These are phyloP conservation scores for Chrysoporthe puriensis DNA, from an alignment of 2,329 filamentous ascomycete genomes.

Conservation along the genomic window DNA sequence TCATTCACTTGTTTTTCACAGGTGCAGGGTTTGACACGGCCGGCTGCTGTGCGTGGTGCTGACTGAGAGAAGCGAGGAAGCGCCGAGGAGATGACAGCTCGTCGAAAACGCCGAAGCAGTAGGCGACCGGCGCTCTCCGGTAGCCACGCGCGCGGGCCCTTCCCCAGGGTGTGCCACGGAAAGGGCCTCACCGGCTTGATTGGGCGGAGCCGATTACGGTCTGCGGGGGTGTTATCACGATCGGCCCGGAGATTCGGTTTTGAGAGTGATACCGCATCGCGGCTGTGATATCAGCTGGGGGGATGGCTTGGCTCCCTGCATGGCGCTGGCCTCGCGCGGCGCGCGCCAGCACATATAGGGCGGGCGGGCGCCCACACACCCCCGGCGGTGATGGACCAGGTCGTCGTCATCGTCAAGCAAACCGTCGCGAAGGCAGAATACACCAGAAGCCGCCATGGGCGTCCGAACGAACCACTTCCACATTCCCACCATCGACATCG, in stretches of 20 bases:
- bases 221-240: conserved; percentile 11
- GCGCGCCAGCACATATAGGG: background rate
- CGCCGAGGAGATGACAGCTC: background rate
- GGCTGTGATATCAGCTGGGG: background rate
- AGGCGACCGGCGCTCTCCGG: conserved; percentile 13
- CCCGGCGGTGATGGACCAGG: background rate
- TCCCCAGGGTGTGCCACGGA: background rate
- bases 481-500: conserved; percentile 41
- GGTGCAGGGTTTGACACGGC: background rate
- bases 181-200: background rate
- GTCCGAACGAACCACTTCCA: conserved; percentile 12
- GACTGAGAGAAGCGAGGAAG: background rate
- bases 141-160: background rate
- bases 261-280: conserved; percentile 1
- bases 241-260: conserved; percentile 3
- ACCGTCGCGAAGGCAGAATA: background rate
- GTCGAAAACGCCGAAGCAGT: background rate
- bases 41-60: background rate
- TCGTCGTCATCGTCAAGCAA: background rate
- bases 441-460: conserved; percentile 1
- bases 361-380: background rate
- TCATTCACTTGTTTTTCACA: background rate
- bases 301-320: background rate
- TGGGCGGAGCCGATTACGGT: conserved; percentile 3
- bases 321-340: background rate